Percentiles rank a stretch among this genome's conserved stretches.
phyloP scores from a whole-genome alignment of 352 stramenopile genomes.

The Phytophthora boehmeriae region DNA sequence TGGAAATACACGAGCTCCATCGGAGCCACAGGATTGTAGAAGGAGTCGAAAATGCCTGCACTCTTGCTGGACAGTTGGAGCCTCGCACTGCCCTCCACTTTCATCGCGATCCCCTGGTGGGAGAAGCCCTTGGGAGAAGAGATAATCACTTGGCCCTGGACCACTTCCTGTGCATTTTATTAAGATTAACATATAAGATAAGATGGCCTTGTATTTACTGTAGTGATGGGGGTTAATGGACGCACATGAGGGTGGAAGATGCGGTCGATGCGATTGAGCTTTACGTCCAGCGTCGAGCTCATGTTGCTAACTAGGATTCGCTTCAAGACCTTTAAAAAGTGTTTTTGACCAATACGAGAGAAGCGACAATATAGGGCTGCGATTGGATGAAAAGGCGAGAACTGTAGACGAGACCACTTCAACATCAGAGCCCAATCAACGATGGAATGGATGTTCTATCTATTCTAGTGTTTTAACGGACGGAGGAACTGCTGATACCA shows the following conservation, averaged over 20 bases:
- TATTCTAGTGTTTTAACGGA: too few relatives aligned
- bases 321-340: constrained; percentile 8
- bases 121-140: constrained; percentile 86
- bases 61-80: constrained; percentile 85
- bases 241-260: constrained; percentile 85
- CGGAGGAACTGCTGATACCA: too few relatives aligned
- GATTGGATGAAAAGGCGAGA: constrained; percentile 25
- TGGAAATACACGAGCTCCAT: constrained; percentile 88
- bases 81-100: constrained; percentile 80
- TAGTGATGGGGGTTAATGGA: background rate
- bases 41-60: constrained; percentile 82
- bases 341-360: constrained; percentile 2
- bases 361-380: too few relatives aligned
- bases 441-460: too few relatives aligned
- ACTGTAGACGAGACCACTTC: constrained; percentile 11
- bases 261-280: constrained; percentile 85
- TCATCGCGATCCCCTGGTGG: constrained; percentile 84
- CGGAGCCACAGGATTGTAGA: constrained; percentile 77
- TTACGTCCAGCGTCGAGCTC: constrained; percentile 86
- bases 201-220: background rate
- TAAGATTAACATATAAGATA: constrained; percentile 3
- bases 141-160: constrained; percentile 88
- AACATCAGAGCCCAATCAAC: too few relatives aligned
- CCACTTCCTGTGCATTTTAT: constrained; percentile 57
- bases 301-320: constrained; percentile 37